Evolutionary conservation across 1,284 basidiomycete genomes (phyloP).

Genomic region (Naganishia sp.): DNA sequence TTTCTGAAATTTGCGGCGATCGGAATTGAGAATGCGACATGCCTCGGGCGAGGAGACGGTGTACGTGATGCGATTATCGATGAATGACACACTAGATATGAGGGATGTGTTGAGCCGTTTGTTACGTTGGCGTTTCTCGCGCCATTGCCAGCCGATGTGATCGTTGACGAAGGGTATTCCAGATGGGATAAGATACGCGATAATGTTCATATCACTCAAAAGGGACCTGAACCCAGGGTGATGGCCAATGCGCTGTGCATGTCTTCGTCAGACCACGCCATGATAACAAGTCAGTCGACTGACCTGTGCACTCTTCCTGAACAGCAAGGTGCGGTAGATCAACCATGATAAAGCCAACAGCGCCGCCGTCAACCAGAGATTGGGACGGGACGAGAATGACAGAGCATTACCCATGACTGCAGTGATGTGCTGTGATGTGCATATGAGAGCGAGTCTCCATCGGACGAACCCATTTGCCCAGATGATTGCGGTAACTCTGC

Average conservation of each 20-base stretch:
- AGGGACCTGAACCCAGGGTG: conserved; percentile 30
- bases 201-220: conserved; percentile 23
- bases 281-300: not conserved
- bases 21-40: conserved; percentile 27
- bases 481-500: no score
- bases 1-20: conserved; percentile 35
- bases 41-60: conserved; percentile 27
- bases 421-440: no score
- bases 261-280: not conserved
- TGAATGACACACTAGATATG: conserved; percentile 25
- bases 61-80: conserved; percentile 20
- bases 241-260: conserved; percentile 8
- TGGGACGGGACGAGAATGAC: not conserved
- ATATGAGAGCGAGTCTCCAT: no score
- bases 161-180: conserved; percentile 28
- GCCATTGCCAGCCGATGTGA: conserved; percentile 26
- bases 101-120: conserved; percentile 28
- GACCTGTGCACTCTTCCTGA: conserved; percentile 10
- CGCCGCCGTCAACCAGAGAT: conserved; percentile 15
- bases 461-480: no score
- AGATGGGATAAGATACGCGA: conserved; percentile 26
- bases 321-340: conserved; percentile 19
- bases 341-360: conserved; percentile 25
- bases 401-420: conserved; percentile 1
- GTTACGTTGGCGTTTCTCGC: conserved; percentile 22